These are phyloP conservation scores for Raphanus hybrid DNA, from an alignment of 441 rosid genomes.

Conservation along the genomic window DNA sequence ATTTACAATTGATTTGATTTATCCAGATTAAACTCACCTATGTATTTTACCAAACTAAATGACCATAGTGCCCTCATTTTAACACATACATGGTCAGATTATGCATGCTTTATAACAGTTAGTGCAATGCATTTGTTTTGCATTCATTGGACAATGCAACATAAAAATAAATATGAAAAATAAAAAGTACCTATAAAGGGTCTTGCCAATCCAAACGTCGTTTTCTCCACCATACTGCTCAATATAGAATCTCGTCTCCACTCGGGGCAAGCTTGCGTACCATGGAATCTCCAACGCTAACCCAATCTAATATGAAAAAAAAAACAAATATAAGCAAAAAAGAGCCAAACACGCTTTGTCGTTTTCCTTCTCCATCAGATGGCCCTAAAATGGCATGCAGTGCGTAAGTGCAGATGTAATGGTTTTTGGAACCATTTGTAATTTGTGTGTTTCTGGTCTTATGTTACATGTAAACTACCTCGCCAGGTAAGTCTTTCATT, in stretches of 20 bases:
- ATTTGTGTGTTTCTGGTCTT: conserved; percentile 15
- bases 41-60: not conserved
- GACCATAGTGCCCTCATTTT: conserved; percentile 1
- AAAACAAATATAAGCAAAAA: not conserved
- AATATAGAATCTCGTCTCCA: conserved; percentile 84
- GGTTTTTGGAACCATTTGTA: conserved; percentile 22
- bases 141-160: conserved; percentile 12
- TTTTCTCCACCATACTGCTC: conserved; percentile 92
- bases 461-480: conserved; percentile 55
- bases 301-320: conserved; percentile 56
- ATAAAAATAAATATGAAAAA: not conserved
- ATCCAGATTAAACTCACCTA: conserved; percentile 26
- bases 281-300: conserved; percentile 80
- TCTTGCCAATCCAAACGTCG: conserved; percentile 98
- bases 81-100: conserved; percentile 7
- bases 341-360: conserved; percentile 37
- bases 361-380: conserved; percentile 31
- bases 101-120: conserved; percentile 29
- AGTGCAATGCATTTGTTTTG: conserved; percentile 28
- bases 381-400: conserved; percentile 29
- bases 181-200: conserved; percentile 70
- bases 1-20: conserved; percentile 1
- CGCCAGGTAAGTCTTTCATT: conserved; percentile 89
- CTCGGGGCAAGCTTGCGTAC: conserved; percentile 83
- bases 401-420: conserved; percentile 25